phyloP scores from a whole-genome alignment of 768 basidiomycete species.

The Amyloporia xantha region DNA sequence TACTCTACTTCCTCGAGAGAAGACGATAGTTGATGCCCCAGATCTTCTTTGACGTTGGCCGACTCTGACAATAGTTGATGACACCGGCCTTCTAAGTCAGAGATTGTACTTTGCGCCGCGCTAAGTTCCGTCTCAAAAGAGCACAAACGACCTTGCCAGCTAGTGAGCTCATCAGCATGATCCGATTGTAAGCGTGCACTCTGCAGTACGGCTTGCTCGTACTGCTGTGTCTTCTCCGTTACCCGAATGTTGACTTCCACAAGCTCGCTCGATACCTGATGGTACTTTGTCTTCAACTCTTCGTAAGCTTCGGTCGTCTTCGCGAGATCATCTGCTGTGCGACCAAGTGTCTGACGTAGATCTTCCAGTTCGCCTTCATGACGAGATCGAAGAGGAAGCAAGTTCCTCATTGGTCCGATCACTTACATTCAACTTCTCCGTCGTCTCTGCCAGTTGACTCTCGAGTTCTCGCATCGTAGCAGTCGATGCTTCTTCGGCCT shows the following conservation, averaged over 20 bases:
- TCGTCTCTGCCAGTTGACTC: slow-evolving; percentile 6
- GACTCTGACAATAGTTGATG: slow-evolving; percentile 5
- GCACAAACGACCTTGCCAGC: slow-evolving; percentile 5
- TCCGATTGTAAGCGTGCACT: slow-evolving; percentile 3
- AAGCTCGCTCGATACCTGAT: slow-evolving; percentile 23
- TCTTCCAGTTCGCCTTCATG: slow-evolving; percentile 9
- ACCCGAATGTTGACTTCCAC: slow-evolving; percentile 21
- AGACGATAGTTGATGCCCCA: slow-evolving; percentile 12
- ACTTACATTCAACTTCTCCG: slow-evolving; percentile 3
- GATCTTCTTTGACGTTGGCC: slow-evolving; percentile 10
- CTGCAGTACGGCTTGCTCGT: slow-evolving; percentile 12
- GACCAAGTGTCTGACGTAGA: not conserved
- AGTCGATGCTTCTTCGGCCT: slow-evolving; percentile 16
- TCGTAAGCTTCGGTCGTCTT: slow-evolving; percentile 1
- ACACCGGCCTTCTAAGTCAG: slow-evolving; percentile 11
- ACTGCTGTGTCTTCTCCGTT: slow-evolving; percentile 17
- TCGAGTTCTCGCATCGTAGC: slow-evolving; percentile 16
- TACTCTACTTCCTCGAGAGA: slow-evolving; percentile 28
- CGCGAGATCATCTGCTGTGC: not conserved
- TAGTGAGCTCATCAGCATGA: slow-evolving; percentile 7
- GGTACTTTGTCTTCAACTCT: slow-evolving; percentile 31
- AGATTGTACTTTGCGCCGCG: not conserved
- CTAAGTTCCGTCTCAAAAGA: slow-evolving; percentile 5
- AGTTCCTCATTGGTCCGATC: slow-evolving; percentile 7
- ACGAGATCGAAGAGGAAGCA: slow-evolving; percentile 4